Evolutionary conservation across 768 basidiomycete species (phyloP).

Genomic region (Coprinopsis strossmayeri): DNA sequence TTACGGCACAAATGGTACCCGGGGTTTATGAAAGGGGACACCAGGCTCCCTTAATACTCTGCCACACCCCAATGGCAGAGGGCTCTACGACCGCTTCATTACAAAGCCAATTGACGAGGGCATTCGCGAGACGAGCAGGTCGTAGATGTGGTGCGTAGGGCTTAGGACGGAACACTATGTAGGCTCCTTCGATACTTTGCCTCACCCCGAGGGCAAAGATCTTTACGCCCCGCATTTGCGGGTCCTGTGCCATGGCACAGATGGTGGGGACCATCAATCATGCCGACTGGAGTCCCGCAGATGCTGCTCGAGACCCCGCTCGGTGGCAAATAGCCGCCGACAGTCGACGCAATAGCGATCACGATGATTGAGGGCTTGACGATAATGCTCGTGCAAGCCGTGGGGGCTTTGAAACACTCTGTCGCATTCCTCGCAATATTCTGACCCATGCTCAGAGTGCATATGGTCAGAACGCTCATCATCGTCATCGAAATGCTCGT

Average conservation of each 20-base stretch:
- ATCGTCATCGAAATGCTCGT: conserved; percentile 1
- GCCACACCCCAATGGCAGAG: no score
- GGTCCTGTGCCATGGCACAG: background rate
- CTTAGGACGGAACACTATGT: no score
- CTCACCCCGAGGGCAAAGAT: no score
- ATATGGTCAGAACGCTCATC: background rate
- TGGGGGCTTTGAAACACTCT: conserved; percentile 27
- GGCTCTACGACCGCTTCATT: no score
- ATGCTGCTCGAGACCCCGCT: background rate
- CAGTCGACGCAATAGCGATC: conserved; percentile 37
- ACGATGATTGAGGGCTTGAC: conserved; percentile 28
- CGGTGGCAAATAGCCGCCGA: conserved; percentile 28
- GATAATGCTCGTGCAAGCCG: conserved; percentile 39
- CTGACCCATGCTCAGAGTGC: conserved; percentile 24
- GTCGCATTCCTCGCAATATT: conserved; percentile 44
- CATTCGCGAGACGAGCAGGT: no score
- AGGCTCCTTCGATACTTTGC: no score
- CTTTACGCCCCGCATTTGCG: no score
- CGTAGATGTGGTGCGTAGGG: no score
- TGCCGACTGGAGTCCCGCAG: background rate
- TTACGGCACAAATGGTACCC: no score
- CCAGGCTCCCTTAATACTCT: no score
- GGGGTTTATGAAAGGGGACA: no score
- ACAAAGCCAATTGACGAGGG: no score
- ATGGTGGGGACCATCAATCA: background rate